These are phyloP conservation scores for Toxoplasma gondii DNA, from an alignment of 169 alveolate genomes.

Conservation along the genomic window DNA sequence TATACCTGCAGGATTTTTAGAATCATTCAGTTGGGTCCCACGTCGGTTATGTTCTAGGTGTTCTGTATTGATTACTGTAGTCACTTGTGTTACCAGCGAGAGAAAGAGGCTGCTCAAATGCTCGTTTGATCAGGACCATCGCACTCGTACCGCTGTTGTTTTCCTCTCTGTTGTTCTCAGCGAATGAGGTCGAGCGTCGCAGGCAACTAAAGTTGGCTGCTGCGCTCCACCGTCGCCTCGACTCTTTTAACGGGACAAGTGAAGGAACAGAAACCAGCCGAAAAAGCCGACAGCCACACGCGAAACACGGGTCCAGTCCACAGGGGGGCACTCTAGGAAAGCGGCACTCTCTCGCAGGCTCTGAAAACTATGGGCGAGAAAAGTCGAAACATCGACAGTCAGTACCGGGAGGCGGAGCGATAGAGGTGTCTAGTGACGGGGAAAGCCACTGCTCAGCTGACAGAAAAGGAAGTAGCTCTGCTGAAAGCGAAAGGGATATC, in stretches of 20 bases:
- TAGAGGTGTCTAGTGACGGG: neutral
- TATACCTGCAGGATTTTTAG: too few species aligned
- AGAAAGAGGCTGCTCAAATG: too few species aligned
- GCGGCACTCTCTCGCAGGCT: neutral
- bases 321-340: neutral
- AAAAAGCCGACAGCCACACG: neutral
- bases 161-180: neutral
- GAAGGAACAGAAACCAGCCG: neutral
- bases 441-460: neutral
- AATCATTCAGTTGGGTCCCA: too few species aligned
- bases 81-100: neutral
- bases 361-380: neutral
- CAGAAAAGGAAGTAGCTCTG: neutral
- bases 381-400: neutral
- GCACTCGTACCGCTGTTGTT: too few species aligned
- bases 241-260: neutral
- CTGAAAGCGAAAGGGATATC: neutral
- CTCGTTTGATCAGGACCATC: too few species aligned
- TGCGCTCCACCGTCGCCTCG: slow-evolving; percentile 12
- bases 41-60: too few species aligned
- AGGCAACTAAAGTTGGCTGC: slow-evolving; percentile 18
- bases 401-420: neutral
- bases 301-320: neutral
- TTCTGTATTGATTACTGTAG: too few species aligned
- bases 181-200: slow-evolving; percentile 24